These are phyloP conservation scores for Aspergillus sp. DNA, from an alignment of 2,329 filamentous ascomycete species.

Conservation along the genomic window DNA sequence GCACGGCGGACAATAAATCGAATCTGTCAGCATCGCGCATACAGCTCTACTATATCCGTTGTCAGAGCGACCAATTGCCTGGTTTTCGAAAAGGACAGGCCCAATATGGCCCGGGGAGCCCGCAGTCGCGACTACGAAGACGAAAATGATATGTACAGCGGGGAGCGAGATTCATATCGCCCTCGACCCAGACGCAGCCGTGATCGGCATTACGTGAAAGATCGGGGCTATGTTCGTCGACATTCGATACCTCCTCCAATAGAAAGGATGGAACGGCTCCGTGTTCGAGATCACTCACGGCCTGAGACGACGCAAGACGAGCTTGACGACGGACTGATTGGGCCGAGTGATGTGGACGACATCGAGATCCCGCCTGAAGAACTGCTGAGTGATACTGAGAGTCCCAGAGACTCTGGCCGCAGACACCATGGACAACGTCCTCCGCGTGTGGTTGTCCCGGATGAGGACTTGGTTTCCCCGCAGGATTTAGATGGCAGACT, in stretches of 20 bases:
- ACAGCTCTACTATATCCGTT: no score
- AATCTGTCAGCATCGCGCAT: no score
- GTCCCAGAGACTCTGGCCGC: background rate
- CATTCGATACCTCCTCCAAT: constrained; percentile 39
- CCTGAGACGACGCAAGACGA: background rate
- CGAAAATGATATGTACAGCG: constrained; percentile 17
- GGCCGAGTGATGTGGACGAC: constrained; percentile 27
- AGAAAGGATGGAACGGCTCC: constrained; percentile 41
- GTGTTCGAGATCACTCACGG: constrained; percentile 34
- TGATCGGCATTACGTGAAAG: constrained; percentile 27
- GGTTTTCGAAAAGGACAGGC: background rate
- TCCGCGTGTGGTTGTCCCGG: constrained; percentile 3
- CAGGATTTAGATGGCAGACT: constrained; percentile 5
- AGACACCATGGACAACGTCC: background rate
- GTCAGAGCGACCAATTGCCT: no score
- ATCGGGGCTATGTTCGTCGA: constrained; percentile 24
- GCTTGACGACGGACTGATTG: background rate
- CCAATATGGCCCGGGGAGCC: constrained; percentile 30
- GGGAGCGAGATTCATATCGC: constrained; percentile 24
- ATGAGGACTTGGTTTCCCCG: constrained; percentile 8
- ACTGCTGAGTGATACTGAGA: constrained; percentile 1
- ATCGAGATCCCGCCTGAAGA: constrained; percentile 11
- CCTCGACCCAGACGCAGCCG: constrained; percentile 24
- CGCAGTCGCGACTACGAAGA: constrained; percentile 29
- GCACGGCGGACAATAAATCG: no score